Base-by-base conservation (phyloP, 2,329 filamentous ascomycete species). In the Aureobasidium sp. region DNA sequence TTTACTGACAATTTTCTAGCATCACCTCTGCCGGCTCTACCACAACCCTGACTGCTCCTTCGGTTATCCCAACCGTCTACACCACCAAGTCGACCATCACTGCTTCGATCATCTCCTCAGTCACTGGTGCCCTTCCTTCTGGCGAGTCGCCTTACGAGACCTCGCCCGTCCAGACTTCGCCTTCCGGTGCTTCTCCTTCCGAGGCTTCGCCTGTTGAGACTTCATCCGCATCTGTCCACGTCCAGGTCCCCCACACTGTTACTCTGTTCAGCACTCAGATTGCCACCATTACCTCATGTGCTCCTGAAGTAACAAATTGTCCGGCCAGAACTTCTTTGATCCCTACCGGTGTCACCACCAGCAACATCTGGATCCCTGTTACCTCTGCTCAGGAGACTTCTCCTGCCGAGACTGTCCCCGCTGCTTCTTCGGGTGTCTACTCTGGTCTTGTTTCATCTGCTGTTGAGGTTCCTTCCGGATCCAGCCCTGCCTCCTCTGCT, bases 111-210 rank as follows among this genome's bases (percentile, higher is more conserved):
- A 54, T 58, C 25, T 42, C 61, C 13, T 47, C 51, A 3, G 25
- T 53, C 3, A 55, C 63, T 27, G 61, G 47, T 27, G 51, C 65
- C 6, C 62, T 62, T 49, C 53, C 64, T 54, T 64, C 67, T 27
- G 64, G 54, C 42, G 57, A 59, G n/a, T 60, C 65, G 27, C 62
- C 60, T 45, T 61, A 61, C 66, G 49, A 54, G 41, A 61, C 67
- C 42, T 60, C 61, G 39, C 63, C 63, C n/a, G 58, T 62, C 32
- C 63, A 66, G 2, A 62, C 69, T 44, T 59, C 64, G 48, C 59
- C 67, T 34, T 61, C 66, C n/a, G 53, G 16, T n/a, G n/a, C 13
- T 41, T 57, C 65, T 51, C 58, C 67, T 30, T 60, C 66, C 25
- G 59, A 44, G 42, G 29, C 16, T 49, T 48, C 58, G 29, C 45